phyloP scores from a whole-genome alignment of 768 basidiomycete species.

The Podaxis sp. region DNA sequence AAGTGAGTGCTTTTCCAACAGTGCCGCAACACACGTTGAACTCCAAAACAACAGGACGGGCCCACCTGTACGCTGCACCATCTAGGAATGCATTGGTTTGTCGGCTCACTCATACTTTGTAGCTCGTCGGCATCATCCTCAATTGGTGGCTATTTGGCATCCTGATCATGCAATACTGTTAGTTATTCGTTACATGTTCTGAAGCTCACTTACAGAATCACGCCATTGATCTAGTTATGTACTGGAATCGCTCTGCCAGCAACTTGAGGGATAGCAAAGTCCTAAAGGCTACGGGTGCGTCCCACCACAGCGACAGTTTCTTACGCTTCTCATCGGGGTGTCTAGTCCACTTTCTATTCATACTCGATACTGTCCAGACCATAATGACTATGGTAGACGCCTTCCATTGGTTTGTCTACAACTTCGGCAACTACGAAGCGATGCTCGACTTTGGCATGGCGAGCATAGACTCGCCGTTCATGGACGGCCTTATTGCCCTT shows the following conservation, averaged over 20 bases:
- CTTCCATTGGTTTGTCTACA: conserved; percentile 9
- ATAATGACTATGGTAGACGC: conserved; percentile 12
- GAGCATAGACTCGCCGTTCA: conserved; percentile 1
- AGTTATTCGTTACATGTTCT: not conserved
- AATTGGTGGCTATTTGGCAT: conserved; percentile 15
- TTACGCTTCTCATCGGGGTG: not conserved
- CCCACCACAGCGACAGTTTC: not conserved
- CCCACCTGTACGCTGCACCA: not conserved
- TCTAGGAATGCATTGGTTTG: not conserved
- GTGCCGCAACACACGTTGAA: not conserved
- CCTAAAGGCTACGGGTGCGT: not conserved
- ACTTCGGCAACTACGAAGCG: conserved; percentile 1
- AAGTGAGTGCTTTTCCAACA: not conserved
- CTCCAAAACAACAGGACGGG: not conserved
- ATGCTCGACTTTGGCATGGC: conserved; percentile 1
- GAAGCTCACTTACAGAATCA: not conserved
- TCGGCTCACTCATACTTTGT: not conserved
- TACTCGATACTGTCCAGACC: conserved; percentile 7
- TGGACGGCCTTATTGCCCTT: conserved; percentile 9
- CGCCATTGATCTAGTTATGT: not conserved
- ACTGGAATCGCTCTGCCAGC: not conserved
- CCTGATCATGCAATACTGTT: conserved; percentile 14
- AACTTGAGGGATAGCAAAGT: conserved; percentile 1
- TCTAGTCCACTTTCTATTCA: conserved; percentile 12
- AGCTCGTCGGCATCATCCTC: conserved; percentile 8